Base-by-base conservation (phyloP, 2,329 filamentous ascomycete species). In the Dendrostoma leiphaemia region DNA sequence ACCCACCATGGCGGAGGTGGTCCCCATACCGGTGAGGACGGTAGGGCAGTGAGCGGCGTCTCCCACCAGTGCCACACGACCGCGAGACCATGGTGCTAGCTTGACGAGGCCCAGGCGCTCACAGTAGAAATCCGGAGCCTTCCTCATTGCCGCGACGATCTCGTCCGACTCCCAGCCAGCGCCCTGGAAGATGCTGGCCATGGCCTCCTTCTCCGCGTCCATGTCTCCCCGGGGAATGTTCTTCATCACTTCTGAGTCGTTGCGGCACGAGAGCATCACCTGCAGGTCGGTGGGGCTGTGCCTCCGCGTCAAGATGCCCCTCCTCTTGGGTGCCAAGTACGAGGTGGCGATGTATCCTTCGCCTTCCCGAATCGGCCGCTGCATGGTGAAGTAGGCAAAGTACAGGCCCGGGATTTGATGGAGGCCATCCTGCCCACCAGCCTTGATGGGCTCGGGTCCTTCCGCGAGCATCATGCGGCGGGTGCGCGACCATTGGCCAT, bases 401-500 rank as follows among this genome's bases (percentile, higher is more conserved):
- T 65, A 65, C 5, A 64, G 4, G 12, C 52, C 52, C 8, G 15
- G 13, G 34, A 57, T 4, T 1, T 61, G 64, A 1, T 69, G 59
- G 0, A 63, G 56, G 7, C 60, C 32, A 19, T 70, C 65, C 0
- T 51, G 23, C 4, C 21, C 24, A 6, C 28, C 49, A 4, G 35
- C 19, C 4, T 41, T 24, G 4, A 51, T 17, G 13, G 38, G 32
- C 2, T 57, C 48, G 9, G 45, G 40, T n/a, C 61, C 62, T 1
- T 61, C 24, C 5, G 60, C 65, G 0, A 77, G 60, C 60, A 78
- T 73, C 51, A 72, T 68, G 38, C 64, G 71, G n/a, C 78, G 70
- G 15, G 75, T 73, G 24, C 69, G 70, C 1, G 79, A 83, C 1
- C 72, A 69, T 17, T 77, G 70, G 0, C 81, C 81, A 53, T 84